A percentile compares a stretch with the other conserved stretches of the same genome.
phyloP scores from a whole-genome alignment of 2,329 filamentous ascomycete species.

The Davidsoniella australis region DNA sequence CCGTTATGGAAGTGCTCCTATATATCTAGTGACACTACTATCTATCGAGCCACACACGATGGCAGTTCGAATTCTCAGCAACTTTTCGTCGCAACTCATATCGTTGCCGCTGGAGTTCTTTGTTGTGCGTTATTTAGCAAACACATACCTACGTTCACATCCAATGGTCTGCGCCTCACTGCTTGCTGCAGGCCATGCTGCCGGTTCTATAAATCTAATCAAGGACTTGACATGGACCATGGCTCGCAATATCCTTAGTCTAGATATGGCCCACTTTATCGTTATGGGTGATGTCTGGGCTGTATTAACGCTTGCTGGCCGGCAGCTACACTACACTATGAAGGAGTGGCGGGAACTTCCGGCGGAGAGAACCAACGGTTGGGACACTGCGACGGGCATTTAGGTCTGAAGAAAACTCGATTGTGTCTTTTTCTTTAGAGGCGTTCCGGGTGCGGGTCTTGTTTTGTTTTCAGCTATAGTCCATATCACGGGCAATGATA shows the following conservation, averaged over 20 bases:
- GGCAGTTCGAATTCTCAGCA: conserved; percentile 30
- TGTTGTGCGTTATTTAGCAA: conserved; percentile 28
- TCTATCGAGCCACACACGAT: conserved; percentile 31
- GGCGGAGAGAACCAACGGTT: not conserved
- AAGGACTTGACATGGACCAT: conserved; percentile 1
- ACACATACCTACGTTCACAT: conserved; percentile 21
- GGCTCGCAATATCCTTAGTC: conserved; percentile 22
- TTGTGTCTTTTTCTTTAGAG: too few relatives aligned
- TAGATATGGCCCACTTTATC: conserved; percentile 16
- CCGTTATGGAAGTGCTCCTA: conserved; percentile 17
- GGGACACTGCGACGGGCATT: too few relatives aligned
- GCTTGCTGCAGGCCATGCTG: not conserved
- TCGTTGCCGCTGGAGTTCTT: conserved; percentile 31
- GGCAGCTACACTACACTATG: conserved; percentile 8
- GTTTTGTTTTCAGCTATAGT: not conserved
- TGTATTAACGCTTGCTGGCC: conserved; percentile 4
- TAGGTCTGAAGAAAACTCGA: too few relatives aligned
- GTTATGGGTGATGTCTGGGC: conserved; percentile 10
- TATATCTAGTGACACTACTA: conserved; percentile 31
- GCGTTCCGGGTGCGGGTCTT: not conserved
- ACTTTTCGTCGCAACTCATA: conserved; percentile 25
- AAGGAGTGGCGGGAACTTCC: conserved; percentile 10
- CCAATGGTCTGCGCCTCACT: conserved; percentile 11
- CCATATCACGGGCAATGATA: not conserved
- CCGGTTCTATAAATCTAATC: conserved; percentile 14